phyloP scores from a whole-genome alignment of 2,329 filamentous ascomycete species.

The Pseudocercospora eumusae region DNA sequence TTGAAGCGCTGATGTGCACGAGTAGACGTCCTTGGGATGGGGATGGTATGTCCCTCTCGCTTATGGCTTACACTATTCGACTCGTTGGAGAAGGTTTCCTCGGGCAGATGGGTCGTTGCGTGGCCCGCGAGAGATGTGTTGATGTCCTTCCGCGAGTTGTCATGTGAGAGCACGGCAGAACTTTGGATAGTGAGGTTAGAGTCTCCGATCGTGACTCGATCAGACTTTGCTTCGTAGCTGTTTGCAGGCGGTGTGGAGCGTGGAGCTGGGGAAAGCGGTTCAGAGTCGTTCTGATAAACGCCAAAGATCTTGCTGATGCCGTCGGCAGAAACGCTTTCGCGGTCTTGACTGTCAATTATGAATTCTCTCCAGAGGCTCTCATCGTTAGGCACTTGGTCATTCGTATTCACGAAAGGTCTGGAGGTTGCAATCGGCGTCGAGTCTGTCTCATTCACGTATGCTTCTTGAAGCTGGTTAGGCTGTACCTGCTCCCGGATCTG shows the following conservation, averaged over 20 bases:
- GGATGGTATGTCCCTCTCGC: background rate
- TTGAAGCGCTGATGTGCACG: background rate
- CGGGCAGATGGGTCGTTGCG: constrained; percentile 15
- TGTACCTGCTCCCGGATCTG: background rate
- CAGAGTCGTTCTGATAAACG: background rate
- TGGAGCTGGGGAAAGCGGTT: constrained; percentile 1
- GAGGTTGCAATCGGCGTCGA: background rate
- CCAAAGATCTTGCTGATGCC: background rate
- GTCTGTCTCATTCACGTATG: background rate
- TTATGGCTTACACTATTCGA: background rate
- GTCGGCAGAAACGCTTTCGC: constrained; percentile 16
- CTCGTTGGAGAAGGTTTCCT: constrained; percentile 15
- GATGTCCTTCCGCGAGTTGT: background rate
- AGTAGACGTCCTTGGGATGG: background rate
- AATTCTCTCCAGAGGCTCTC: constrained; percentile 34
- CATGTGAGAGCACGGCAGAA: background rate
- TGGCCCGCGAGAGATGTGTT: constrained; percentile 24
- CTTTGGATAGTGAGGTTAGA: constrained; percentile 1
- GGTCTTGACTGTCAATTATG: constrained; percentile 28
- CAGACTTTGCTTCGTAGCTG: constrained; percentile 12
- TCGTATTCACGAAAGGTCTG: background rate
- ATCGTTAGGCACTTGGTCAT: constrained; percentile 14
- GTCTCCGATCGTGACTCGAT: constrained; percentile 19
- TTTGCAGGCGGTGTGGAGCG: constrained; percentile 1
- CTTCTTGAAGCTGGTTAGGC: background rate